Evolutionary conservation across 805 yeast genomes (phyloP), one percentile per base, ranked within the genome.

Genomic region (Debaryomyces tyrocola): DNA sequence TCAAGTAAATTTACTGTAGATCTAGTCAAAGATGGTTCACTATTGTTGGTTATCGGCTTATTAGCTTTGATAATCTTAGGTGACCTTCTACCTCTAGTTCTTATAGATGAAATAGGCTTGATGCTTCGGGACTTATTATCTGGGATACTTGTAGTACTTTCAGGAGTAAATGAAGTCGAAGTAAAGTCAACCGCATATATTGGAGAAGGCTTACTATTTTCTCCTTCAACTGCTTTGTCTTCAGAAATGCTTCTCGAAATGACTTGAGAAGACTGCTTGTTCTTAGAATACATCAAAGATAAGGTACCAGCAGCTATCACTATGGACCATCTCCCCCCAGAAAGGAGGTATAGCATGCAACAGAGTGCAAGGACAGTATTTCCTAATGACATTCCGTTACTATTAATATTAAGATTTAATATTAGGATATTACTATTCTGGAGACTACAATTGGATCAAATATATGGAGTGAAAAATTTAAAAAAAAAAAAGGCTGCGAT

Each of bases 311-410:
- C 60, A 5, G 66, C 63, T 2, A 62, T 18, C 7, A 61, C 66
- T 9, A 75, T 47, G 2, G 76, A 54, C 61, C 72, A 56, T 49
- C 80, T 64, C 14, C 79, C 79, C 4, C 79, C 80, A 1, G 74
- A 61, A 11, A 64, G 37, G 33, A 67, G 56, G 52, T 75, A 73
- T 5, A 64, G 20, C 6, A 48, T 54, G 31, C 58, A 47, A 43
- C 70, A 66, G 27, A 54, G 52, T 3, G 53, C 55, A 44, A 57
- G 52, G 33, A 60, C 48, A 18, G 41, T 41, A 31, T 47, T 29
- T 12, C 53, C 56, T 15, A 41, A 37, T 9, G 49, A 45, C 54
- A 49, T 51, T 31, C 27, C 27, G 27, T 24, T 24, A 24, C 5
- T 24, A 9, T 24, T 33, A 14, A 11, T n/a, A 33, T 33, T 7